A percentile compares a stretch with the other conserved stretches of the same genome.
phyloP scores from a whole-genome alignment of 305 asterid species.

The Fraxinus latifolia region DNA sequence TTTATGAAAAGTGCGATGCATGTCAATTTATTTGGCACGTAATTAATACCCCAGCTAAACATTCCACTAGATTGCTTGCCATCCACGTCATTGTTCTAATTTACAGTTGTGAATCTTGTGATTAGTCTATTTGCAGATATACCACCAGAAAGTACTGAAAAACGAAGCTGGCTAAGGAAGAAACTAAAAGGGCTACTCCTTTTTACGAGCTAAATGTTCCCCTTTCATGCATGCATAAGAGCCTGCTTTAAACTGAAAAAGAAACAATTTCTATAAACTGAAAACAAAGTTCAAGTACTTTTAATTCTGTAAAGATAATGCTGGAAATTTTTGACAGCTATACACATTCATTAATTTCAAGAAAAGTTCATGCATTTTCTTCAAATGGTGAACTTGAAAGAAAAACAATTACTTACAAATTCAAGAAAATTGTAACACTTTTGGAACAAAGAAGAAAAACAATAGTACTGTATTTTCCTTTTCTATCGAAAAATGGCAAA shows the following conservation, averaged over 20 bases:
- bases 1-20: neutral
- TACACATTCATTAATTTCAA: neutral
- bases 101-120: neutral
- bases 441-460: neutral
- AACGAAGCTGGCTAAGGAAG: neutral
- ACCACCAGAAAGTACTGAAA: neutral
- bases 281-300: neutral
- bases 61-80: neutral
- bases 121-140: neutral
- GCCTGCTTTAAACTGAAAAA: neutral
- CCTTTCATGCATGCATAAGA: neutral
- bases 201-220: neutral
- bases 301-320: neutral
- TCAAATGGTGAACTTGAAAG: neutral
- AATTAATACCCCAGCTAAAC: neutral
- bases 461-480: neutral
- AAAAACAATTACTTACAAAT: too few species aligned
- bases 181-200: neutral
- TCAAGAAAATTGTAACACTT: neutral
- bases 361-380: neutral
- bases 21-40: neutral
- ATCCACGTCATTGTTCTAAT: neutral
- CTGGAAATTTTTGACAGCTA: neutral
- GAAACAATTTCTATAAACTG: neutral
- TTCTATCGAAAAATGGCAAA: neutral